Base-by-base conservation (phyloP, 345 rosid species). In the Hibiscus tridactylites region DNA sequence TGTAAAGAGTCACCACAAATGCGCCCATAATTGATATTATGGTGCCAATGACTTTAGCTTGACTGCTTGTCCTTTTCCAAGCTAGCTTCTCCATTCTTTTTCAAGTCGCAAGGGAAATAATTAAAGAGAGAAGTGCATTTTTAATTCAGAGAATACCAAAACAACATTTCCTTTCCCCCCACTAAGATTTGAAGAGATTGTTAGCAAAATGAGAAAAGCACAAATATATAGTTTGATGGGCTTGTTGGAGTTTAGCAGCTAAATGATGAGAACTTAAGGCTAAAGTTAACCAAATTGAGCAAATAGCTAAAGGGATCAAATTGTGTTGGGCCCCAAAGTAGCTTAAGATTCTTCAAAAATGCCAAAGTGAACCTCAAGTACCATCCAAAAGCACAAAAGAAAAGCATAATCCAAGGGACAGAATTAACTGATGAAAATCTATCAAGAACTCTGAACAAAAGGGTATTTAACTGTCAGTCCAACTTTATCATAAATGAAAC, bases 41-140 rank as follows among this genome's bases (percentile, higher is more conserved):
- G 3, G 98, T 90, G 31, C 97, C 98, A 24, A 88, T 21, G 35
- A 90, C 79, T 80, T 94, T 91, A 68, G 97, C 98, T 37, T 84
- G 90, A 67, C 95, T 88, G 68, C 91, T 88, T 16, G 75, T 68
- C 63, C 86, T 87, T 77, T 76, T 85, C 75, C 82, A 50, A 37
- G 79, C 78, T 28, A 90, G 72, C 63, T 75, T 85, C 85, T 91
- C 97, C 98, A 94, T 90, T 77, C 98, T 91, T 62, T 74, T 57
- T 56, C 42, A 78, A 46, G 59, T 21, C 28, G 4, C 10, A 53
- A 56, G 5, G 7, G 50, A 61, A 75, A 7, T 59, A 58, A 76
- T 11, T 9, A 54, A 15, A 24, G 5, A 62, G 11, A 31, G 21
- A n/a, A 39, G 11, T 8, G 46, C 46, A 39, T 39, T 39, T 39